Base-by-base conservation (phyloP, 768 basidiomycete genomes). In the Rhodotorula diobovata region DNA sequence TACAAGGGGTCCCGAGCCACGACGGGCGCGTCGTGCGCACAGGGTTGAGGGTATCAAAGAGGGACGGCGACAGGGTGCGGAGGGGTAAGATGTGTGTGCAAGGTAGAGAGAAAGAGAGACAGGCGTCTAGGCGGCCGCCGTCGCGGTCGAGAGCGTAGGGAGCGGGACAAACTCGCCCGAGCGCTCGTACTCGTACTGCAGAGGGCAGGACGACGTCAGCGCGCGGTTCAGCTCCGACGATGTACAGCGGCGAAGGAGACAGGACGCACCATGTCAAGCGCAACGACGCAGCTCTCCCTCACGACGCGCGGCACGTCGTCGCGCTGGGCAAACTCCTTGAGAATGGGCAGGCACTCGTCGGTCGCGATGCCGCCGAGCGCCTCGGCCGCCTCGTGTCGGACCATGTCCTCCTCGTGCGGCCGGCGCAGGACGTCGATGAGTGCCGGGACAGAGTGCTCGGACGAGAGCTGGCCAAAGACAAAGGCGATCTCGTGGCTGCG, bases 321-420 rank as follows among this genome's bases (percentile, higher is more conserved):
- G 73, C 88, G 84, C 34, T 80, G 81, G 84, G 89, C 87, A 88
- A 92, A 96, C 79, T 93, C 90, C 74, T 87, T 86, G 48, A 99
- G 82, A 73, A 93, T 85, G 2, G 90, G 88, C 45, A 97, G 84
- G 8, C 96, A 93, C 64, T 95, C 93, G 0, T 91, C 90, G 4
- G 89, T 92, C 37, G 89, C 94, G 67, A 99, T 98, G 10, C 95
- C 92, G n/a, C 96, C 96, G 0, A 99, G 85, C 14, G 96, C 96
- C 81, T 99, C 96, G 8, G 96, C 96, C 35, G 95, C 96, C 81
- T 99, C 96, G 76, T 99, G 96, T 43, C 96, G 87, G 18, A 99
- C 96, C 95, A 99, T 98, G 67, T 93, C 92, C 20, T 88, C 88
- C 80, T 98, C 96, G 3, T 82, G 78, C 4, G 79, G 66, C 74